A percentile compares a stretch with the other conserved stretches of the same genome.
phyloP scores from a whole-genome alignment of 164 flowering plant genomes.

The Tetracentron sinense region DNA sequence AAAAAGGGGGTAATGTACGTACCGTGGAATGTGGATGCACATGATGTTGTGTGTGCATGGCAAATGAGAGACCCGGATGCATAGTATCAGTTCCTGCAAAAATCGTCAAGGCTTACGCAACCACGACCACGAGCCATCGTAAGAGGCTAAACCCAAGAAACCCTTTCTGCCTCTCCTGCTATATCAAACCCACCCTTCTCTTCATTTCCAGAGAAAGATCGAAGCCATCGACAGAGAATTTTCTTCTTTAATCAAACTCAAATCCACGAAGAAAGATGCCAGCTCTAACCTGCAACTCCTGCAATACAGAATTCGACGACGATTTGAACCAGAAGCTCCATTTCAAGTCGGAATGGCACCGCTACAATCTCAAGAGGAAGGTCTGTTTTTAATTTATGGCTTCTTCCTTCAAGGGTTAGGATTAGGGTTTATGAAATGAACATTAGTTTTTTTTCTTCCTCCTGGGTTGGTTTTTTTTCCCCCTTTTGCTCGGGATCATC shows the following conservation, averaged over 20 bases:
- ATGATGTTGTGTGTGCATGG: too few species aligned
- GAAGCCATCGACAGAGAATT: not conserved
- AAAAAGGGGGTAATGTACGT: too few species aligned
- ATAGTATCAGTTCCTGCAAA: too few species aligned
- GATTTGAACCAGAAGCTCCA: slow-evolving; percentile 78
- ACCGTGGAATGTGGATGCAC: too few species aligned
- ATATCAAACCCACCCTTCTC: not conserved
- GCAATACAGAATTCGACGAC: slow-evolving; percentile 67
- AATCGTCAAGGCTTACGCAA: too few species aligned
- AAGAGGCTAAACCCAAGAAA: not conserved
- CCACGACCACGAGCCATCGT: not conserved
- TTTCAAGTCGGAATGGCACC: slow-evolving; percentile 99
- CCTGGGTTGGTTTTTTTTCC: not conserved
- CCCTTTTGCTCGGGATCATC: too few species aligned
- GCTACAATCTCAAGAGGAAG: slow-evolving; percentile 97
- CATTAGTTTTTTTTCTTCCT: not conserved
- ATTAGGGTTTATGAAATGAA: not conserved
- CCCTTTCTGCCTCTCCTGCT: not conserved
- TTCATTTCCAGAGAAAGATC: not conserved
- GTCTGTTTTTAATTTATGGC: slow-evolving; percentile 16
- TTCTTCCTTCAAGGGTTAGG: not conserved
- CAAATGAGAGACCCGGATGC: too few species aligned
- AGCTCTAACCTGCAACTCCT: slow-evolving; percentile 73
- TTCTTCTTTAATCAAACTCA: not conserved
- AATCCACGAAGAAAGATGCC: slow-evolving; percentile 39